Percentiles rank a stretch among this genome's conserved stretches.
Conservation (phyloP, 768 basidiomycete species). For the Tephrocybe sp. region DNA sequence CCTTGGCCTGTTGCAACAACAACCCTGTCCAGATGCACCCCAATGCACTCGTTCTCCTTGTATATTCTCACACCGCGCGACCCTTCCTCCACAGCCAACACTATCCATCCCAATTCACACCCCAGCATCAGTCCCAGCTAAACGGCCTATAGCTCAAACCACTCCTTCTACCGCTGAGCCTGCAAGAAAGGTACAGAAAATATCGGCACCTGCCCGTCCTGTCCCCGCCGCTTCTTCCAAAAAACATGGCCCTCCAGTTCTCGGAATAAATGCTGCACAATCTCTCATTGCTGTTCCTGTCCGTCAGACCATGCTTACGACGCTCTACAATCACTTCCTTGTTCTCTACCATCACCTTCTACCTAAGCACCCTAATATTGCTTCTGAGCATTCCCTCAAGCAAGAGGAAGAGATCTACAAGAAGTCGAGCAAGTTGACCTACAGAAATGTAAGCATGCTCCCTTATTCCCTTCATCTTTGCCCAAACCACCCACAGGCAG, state of each 20-base stretch:
- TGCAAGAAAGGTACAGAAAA: constrained; percentile 62
- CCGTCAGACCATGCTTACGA: constrained; percentile 75
- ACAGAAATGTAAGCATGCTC: constrained; percentile 64
- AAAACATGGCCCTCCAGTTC: constrained; percentile 61
- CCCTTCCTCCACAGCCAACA: constrained; percentile 30
- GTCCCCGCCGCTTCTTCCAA: constrained; percentile 37
- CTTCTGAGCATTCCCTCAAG: constrained; percentile 73
- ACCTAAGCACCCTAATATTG: constrained; percentile 53
- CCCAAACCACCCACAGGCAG: constrained; percentile 33
- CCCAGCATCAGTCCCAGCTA: constrained; percentile 38
- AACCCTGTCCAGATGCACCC: constrained; percentile 55
- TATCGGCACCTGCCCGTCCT: constrained; percentile 38
- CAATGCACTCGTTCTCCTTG: constrained; percentile 53
- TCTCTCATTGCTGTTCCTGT: constrained; percentile 74
- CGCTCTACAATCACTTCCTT: constrained; percentile 68
- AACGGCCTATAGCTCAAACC: constrained; percentile 41
- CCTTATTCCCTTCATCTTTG: neutral
- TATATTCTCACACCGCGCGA: constrained; percentile 60
- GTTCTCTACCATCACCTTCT: constrained; percentile 62
- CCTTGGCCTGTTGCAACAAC: constrained; percentile 50
- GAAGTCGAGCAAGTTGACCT: constrained; percentile 72
- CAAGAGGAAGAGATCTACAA: constrained; percentile 83
- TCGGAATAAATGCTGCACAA: constrained; percentile 62
- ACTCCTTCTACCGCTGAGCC: constrained; percentile 38
- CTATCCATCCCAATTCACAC: constrained; percentile 32